phyloP scores from a whole-genome alignment of 257 asterid species.

The Petunia secreta region DNA sequence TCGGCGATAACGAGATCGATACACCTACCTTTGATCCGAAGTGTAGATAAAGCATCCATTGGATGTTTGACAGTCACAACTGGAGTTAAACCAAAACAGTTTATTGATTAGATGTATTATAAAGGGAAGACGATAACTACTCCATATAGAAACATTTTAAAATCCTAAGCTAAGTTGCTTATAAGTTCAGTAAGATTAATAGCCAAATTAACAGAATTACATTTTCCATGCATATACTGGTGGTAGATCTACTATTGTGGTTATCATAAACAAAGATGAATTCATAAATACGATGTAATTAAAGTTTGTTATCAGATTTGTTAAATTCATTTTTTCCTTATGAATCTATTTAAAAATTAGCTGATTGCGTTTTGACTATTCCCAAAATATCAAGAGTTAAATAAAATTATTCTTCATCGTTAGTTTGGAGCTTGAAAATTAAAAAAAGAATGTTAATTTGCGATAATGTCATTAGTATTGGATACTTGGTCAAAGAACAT shows the following conservation, averaged over 20 bases:
- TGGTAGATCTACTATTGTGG: background rate
- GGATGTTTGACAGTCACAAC: constrained; percentile 57
- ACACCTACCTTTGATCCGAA: constrained; percentile 36
- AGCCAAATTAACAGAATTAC: constrained; percentile 3
- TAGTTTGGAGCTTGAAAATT: background rate
- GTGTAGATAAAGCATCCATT: constrained; percentile 50
- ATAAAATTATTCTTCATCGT: too few species aligned
- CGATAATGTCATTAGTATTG: background rate
- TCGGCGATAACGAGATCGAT: constrained; percentile 57
- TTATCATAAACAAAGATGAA: background rate
- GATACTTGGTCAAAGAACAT: background rate
- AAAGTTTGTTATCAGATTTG: constrained; percentile 8
- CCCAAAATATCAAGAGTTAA: background rate
- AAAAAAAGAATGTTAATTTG: background rate
- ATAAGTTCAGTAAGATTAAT: constrained; percentile 1
- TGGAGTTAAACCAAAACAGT: constrained; percentile 26
- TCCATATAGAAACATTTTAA: constrained; percentile 3
- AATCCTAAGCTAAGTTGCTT: background rate
- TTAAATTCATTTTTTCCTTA: background rate
- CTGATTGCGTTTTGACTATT: background rate
- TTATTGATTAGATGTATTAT: constrained; percentile 14
- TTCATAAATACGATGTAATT: background rate
- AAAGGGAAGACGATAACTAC: background rate
- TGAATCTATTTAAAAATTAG: background rate
- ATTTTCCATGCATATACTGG: background rate